phyloP scores from a whole-genome alignment of 192 early-diverging fungal genomes.

The Dissophora globulifera region DNA sequence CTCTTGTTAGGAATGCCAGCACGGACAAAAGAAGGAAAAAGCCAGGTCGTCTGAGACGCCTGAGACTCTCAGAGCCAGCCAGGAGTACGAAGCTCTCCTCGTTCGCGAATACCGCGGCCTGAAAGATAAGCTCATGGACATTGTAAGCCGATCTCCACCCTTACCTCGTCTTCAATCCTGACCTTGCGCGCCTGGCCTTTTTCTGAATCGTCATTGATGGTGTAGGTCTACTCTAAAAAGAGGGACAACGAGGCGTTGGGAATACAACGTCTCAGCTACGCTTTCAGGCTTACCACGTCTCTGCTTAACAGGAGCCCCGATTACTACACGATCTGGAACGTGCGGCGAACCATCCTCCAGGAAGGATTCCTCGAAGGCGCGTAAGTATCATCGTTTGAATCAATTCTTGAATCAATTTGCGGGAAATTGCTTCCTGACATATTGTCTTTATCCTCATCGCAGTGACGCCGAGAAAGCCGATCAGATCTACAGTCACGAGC shows the following conservation, averaged over 20 bases:
- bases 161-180: too few species aligned
- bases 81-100: slow-evolving; percentile 26
- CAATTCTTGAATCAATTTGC: too few species aligned
- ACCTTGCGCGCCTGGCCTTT: too few species aligned
- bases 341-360: slow-evolving; percentile 78
- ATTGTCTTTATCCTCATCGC: too few species aligned
- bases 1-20: slow-evolving; percentile 35
- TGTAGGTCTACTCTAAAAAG: slow-evolving; percentile 49
- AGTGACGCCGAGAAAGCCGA: slow-evolving; percentile 55
- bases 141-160: slow-evolving; percentile 9
- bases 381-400: too few species aligned
- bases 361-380: slow-evolving; percentile 53
- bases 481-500: slow-evolving; percentile 67
- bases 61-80: slow-evolving; percentile 30
- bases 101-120: slow-evolving; percentile 30
- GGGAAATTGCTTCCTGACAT: too few species aligned
- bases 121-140: slow-evolving; percentile 34
- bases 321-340: slow-evolving; percentile 96
- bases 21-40: slow-evolving; percentile 45
- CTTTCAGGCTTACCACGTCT: slow-evolving; percentile 72
- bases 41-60: slow-evolving; percentile 26
- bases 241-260: slow-evolving; percentile 61
- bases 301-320: slow-evolving; percentile 89
- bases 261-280: too few species aligned
- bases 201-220: too few species aligned